Percentiles rank a stretch among this genome's conserved stretches.
These are phyloP conservation scores for Linum lewisii DNA, from an alignment of 345 rosid species.

Conservation along the genomic window DNA sequence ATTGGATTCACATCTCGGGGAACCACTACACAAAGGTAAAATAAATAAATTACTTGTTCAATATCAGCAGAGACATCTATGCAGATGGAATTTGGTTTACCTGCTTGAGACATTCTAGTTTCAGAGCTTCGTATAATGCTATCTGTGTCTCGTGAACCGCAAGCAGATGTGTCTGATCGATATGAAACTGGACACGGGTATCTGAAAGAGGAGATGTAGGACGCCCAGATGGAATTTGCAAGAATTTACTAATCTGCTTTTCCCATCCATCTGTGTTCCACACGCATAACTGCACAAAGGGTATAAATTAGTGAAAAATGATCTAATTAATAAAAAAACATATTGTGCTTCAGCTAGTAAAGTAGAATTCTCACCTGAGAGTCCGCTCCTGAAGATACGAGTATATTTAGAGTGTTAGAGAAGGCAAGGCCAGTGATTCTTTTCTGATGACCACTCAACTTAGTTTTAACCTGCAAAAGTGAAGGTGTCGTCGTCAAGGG, in stretches of 20 bases:
- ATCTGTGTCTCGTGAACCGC: conserved; percentile 39
- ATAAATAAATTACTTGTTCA: too few relatives aligned
- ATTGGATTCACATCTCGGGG: conserved; percentile 40
- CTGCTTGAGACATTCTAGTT: conserved; percentile 29
- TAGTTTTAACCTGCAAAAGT: neutral
- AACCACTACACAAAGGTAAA: conserved; percentile 38
- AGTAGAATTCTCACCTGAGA: conserved; percentile 4
- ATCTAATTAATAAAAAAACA: neutral
- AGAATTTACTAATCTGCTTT: conserved; percentile 32
- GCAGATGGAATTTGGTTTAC: neutral
- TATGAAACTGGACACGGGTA: conserved; percentile 42
- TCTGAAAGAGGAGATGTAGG: conserved; percentile 29
- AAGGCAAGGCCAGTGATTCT: conserved; percentile 10
- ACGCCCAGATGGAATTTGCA: conserved; percentile 33
- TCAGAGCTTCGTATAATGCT: conserved; percentile 31
- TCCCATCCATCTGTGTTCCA: conserved; percentile 86
- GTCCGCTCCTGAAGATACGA: conserved; percentile 6
- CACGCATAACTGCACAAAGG: conserved; percentile 39
- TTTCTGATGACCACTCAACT: conserved; percentile 10
- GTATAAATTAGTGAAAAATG: neutral
- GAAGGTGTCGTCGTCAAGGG: too few relatives aligned
- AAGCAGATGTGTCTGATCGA: conserved; percentile 35
- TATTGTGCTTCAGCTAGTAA: neutral
- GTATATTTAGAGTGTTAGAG: conserved; percentile 5
- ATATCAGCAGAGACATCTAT: neutral